Conservation (phyloP, 345 rosid genomes). For the Hibiscus mutabilis region DNA sequence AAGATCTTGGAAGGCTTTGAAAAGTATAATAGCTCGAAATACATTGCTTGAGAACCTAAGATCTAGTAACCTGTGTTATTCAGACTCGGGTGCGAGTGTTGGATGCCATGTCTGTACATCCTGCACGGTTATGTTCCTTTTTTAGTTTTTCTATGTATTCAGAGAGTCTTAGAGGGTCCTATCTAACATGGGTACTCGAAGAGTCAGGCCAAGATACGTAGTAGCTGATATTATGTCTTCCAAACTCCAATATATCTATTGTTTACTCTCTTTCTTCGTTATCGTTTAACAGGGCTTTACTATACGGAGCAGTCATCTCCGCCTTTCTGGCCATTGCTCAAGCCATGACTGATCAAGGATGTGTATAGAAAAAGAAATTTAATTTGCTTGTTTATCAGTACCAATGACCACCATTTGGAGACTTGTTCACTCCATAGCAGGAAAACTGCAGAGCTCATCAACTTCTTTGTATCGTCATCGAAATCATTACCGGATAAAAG, state of each 20-base stretch:
- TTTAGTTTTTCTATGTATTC: background rate
- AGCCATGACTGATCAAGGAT: slow-evolving; percentile 99
- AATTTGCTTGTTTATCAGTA: background rate
- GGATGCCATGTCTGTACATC: background rate
- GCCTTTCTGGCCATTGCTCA: slow-evolving; percentile 90
- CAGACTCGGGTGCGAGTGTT: background rate
- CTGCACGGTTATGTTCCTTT: background rate
- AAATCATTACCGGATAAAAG: background rate
- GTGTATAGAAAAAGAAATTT: slow-evolving; percentile 42
- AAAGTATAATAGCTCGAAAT: background rate
- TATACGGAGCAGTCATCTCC: slow-evolving; percentile 82
- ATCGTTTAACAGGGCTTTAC: slow-evolving; percentile 57
- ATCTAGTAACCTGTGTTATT: background rate
- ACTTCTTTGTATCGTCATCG: background rate
- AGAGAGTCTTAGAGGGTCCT: background rate
- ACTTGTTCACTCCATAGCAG: background rate
- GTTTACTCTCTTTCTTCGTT: background rate
- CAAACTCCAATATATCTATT: background rate
- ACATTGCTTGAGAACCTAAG: background rate
- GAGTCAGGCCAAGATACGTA: background rate
- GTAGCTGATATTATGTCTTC: background rate
- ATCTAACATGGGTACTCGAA: background rate
- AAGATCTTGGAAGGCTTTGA: background rate
- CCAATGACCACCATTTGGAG: background rate
- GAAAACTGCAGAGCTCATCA: slow-evolving; percentile 10